Evolutionary conservation across 2,329 filamentous ascomycete species (phyloP).

Genomic region (Beauveria sp.): DNA sequence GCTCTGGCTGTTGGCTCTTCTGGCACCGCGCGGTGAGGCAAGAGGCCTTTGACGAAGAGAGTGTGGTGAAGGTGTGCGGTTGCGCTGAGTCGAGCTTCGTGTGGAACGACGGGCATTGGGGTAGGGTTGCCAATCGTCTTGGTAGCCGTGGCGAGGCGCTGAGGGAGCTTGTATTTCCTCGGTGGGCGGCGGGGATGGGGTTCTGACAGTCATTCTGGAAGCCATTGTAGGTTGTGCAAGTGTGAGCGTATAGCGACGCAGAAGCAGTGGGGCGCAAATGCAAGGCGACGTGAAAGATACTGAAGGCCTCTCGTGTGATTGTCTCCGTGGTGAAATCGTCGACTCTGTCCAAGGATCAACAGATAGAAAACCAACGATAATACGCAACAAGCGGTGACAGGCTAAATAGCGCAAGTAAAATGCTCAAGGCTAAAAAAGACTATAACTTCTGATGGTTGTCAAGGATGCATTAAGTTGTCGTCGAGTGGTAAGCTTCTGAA

Average conservation of each 20-base stretch:
- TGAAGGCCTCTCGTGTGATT: not conserved
- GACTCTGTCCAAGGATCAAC: not conserved
- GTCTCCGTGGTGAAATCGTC: not conserved
- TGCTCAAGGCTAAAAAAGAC: conserved; percentile 3
- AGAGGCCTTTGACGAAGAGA: conserved; percentile 25
- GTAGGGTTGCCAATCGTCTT: conserved; percentile 65
- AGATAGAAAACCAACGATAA: not conserved
- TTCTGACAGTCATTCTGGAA: conserved; percentile 25
- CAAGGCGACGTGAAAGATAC: not conserved
- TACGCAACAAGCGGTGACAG: not conserved
- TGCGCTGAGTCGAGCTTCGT: conserved; percentile 52
- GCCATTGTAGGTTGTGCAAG: conserved; percentile 24
- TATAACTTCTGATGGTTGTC: not conserved
- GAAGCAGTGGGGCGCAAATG: not conserved
- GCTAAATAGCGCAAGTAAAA: not conserved
- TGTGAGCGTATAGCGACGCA: not conserved
- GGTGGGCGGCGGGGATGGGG: conserved; percentile 49
- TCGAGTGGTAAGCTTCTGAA: not conserved
- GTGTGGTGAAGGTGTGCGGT: conserved; percentile 49
- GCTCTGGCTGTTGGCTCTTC: conserved; percentile 23
- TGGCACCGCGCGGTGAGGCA: conserved; percentile 26
- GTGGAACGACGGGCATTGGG: conserved; percentile 53
- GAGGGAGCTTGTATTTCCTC: conserved; percentile 53
- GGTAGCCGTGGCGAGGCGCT: conserved; percentile 59
- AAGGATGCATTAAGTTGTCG: conserved; percentile 2